These are phyloP conservation scores for Mortierella sp. DNA, from an alignment of 371 early-diverging fungal genomes.

Conservation along the genomic window DNA sequence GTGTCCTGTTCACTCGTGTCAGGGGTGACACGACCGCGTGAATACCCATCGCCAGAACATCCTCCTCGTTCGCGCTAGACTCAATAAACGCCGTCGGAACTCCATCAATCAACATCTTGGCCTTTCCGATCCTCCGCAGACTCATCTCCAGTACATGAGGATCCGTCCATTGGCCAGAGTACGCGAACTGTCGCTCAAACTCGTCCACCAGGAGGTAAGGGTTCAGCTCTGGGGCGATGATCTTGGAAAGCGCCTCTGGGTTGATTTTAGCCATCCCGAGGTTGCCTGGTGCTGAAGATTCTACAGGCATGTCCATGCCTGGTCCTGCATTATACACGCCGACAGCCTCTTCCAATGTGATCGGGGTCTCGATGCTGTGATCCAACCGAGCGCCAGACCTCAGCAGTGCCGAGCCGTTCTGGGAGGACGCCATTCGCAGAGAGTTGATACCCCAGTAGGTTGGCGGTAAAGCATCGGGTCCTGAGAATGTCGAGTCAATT, in stretches of 20 bases:
- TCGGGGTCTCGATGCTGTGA: background rate
- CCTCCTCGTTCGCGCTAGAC: constrained; percentile 27
- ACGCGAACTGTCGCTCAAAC: background rate
- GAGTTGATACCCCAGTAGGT: constrained; percentile 33
- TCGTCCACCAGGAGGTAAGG: constrained; percentile 1
- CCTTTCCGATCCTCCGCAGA: constrained; percentile 26
- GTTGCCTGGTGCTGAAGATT: background rate
- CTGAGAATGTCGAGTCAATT: background rate
- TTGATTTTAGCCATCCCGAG: background rate
- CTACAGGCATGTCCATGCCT: background rate
- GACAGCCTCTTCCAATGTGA: constrained; percentile 17
- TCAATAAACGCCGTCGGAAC: constrained; percentile 24
- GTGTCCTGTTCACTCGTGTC: background rate
- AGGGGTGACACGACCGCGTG: constrained; percentile 20
- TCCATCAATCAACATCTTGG: constrained; percentile 19
- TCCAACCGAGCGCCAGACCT: constrained; percentile 14
- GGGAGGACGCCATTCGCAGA: constrained; percentile 11
- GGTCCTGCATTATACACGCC: background rate
- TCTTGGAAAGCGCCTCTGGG: background rate
- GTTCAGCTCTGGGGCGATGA: background rate
- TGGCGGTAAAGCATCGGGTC: background rate
- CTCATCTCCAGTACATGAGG: constrained; percentile 17
- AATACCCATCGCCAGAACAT: constrained; percentile 35
- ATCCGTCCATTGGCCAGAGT: constrained; percentile 11
- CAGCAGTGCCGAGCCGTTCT: constrained; percentile 14